Percentiles rank a stretch among this genome's conserved stretches.
These are phyloP conservation scores for Acer yangbiense DNA, from an alignment of 345 rosid species.

Conservation along the genomic window DNA sequence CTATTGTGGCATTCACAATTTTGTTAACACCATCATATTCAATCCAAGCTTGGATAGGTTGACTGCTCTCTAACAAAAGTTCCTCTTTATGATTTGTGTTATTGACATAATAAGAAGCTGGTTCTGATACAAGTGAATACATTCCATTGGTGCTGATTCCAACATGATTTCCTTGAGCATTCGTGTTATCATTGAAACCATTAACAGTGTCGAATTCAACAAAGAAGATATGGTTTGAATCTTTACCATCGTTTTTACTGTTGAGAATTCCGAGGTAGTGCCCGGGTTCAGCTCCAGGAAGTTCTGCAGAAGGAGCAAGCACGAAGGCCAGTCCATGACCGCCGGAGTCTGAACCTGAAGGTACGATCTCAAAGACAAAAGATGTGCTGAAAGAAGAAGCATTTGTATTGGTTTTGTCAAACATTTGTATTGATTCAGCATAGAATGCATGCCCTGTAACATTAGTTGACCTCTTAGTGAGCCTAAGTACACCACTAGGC, in stretches of 20 bases:
- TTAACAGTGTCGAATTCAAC: conserved; percentile 68
- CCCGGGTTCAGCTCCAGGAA: conserved; percentile 35
- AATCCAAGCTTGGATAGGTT: conserved; percentile 56
- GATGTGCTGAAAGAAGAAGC: conserved; percentile 48
- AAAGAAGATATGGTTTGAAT: conserved; percentile 45
- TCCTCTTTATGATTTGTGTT: conserved; percentile 25
- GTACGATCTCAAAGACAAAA: conserved; percentile 51
- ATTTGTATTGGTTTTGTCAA: not conserved
- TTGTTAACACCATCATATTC: conserved; percentile 56
- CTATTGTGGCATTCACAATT: conserved; percentile 41
- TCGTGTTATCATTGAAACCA: conserved; percentile 29
- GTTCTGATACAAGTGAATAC: conserved; percentile 18
- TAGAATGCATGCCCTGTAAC: conserved; percentile 58
- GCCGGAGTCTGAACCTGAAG: conserved; percentile 34
- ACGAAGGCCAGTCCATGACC: conserved; percentile 65
- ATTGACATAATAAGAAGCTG: conserved; percentile 28
- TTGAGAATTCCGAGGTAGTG: conserved; percentile 62
- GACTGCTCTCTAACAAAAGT: conserved; percentile 37
- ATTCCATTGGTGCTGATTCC: conserved; percentile 58
- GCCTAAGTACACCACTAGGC: conserved; percentile 42
- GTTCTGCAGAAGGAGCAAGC: conserved; percentile 39
- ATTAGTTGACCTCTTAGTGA: conserved; percentile 37
- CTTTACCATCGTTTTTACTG: not conserved
- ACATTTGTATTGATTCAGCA: conserved; percentile 30
- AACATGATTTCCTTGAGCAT: conserved; percentile 43